Base-by-base conservation (phyloP, 75 land plant genomes). In the Cryptomeria japonica region DNA sequence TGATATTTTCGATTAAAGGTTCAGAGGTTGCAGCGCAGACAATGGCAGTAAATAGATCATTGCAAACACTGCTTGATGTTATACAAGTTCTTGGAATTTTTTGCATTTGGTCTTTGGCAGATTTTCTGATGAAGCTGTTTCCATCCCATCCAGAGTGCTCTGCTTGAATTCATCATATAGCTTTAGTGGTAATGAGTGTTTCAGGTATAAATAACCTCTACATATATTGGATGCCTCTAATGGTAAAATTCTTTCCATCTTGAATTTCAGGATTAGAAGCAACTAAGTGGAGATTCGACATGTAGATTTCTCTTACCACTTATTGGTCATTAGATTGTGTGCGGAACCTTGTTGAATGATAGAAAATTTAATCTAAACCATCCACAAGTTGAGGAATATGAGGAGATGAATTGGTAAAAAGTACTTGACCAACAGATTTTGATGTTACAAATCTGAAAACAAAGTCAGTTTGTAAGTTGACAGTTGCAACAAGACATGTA, bases 21-120 rank as follows among this genome's bases (percentile, higher is more conserved):
- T 92, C 95, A 42, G 98, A 96, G 89, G 92, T 90, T 77, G 94
- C 96, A n/a, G 22, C 94, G 15, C 93, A 97, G 84, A 95, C 95
- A 41, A 28, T 95, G 87, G 98, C 98, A 25, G 93, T 97, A 83
- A 94, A 89, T 89, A 93, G 88, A 86, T 94, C 99, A 41, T 80
- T 97, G 89, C 93, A 94, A 49, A 93, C 93, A 72, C 90, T 96
- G 6, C 85, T 97, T 41, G 91, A 92, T 49, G 96, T 95, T 12
- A 92, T 96, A 10, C 99, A 97, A 88, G 78, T 94, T 61, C 95
- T 95, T 83, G 98, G 99, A 28, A 38, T 96, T 61, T 88, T 96
- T 49, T 96, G 95, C 87, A 91, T 97, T 37, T 97, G 99, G 99
- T 95, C 99, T 8, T 93, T 97, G 53, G 91, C 96, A 25, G 94